Percentiles rank a stretch among this genome's conserved stretches.
Conservation (phyloP, 441 rosid species). For the Arabidopsis lyrata region DNA sequence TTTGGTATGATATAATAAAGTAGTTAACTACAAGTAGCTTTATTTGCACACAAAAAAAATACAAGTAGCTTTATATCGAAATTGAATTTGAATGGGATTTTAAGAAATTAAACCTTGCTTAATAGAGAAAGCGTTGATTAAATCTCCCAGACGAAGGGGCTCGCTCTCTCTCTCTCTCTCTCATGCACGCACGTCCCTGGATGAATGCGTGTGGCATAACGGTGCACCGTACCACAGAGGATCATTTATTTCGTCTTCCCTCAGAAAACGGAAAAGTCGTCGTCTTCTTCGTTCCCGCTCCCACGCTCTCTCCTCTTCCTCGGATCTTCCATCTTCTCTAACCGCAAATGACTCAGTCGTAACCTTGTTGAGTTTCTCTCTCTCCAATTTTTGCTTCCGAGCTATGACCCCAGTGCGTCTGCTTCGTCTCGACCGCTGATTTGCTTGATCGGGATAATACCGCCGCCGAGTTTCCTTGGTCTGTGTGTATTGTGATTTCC, state of each 20-base stretch:
- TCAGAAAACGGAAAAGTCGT: conserved; percentile 17
- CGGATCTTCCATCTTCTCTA: conserved; percentile 20
- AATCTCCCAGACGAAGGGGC: background rate
- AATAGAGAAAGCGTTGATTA: background rate
- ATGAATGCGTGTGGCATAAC: background rate
- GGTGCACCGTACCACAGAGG: background rate
- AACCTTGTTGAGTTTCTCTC: background rate
- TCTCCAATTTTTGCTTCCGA: background rate
- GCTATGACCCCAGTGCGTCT: conserved; percentile 2
- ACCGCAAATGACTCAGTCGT: conserved; percentile 12
- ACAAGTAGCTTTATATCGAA: too few relatives aligned
- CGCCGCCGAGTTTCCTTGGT: background rate
- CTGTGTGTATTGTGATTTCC: background rate
- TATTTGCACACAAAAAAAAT: too few relatives aligned
- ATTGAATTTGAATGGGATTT: too few relatives aligned
- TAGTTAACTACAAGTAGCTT: too few relatives aligned
- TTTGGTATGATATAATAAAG: too few relatives aligned
- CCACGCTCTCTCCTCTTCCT: conserved; percentile 6
- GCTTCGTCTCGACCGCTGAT: conserved; percentile 18
- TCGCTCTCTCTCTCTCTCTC: background rate
- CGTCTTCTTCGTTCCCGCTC: conserved; percentile 26
- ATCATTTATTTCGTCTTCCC: background rate
- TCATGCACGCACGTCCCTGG: conserved; percentile 11
- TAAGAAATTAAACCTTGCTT: too few relatives aligned
- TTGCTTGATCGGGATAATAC: conserved; percentile 5